A percentile compares a stretch with the other conserved stretches of the same genome.
These are phyloP conservation scores for Coemansia asiatica DNA, from an alignment of 192 early-diverging fungal genomes.

Conservation along the genomic window DNA sequence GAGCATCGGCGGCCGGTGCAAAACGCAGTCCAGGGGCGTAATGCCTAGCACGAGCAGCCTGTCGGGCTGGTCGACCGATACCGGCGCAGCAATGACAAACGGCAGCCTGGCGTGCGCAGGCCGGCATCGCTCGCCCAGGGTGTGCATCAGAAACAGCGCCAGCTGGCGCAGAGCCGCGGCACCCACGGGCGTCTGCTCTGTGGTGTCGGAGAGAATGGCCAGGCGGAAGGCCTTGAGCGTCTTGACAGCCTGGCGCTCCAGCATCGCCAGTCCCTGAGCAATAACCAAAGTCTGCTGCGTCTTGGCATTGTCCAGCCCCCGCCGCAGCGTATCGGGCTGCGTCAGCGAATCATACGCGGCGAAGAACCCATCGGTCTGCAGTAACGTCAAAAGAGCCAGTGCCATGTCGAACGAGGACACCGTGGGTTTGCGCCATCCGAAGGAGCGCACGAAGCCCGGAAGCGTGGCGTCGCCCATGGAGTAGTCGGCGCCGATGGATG, in stretches of 20 bases:
- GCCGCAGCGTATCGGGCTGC: conserved; percentile 33
- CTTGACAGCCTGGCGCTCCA: conserved; percentile 78
- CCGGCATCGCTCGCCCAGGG: conserved; percentile 39
- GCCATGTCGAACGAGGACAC: conserved; percentile 82
- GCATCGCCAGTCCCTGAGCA: conserved; percentile 72
- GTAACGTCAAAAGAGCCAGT: conserved; percentile 72
- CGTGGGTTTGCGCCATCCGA: conserved; percentile 64
- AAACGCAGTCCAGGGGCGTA: conserved; percentile 38
- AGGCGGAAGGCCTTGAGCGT: conserved; percentile 74
- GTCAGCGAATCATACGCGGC: conserved; percentile 83
- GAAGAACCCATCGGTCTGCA: conserved; percentile 73
- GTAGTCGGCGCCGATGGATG: conserved; percentile 71
- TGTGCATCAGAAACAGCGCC: conserved; percentile 81
- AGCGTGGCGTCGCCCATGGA: conserved; percentile 76
- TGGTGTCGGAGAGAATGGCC: conserved; percentile 65
- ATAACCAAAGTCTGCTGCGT: conserved; percentile 75
- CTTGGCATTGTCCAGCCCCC: conserved; percentile 74
- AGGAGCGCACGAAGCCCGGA: conserved; percentile 75
- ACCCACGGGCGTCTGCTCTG: conserved; percentile 16
- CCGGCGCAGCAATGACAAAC: conserved; percentile 75
- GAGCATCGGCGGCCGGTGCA: conserved; percentile 32
- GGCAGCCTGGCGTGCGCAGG: conserved; percentile 56
- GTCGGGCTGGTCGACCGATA: conserved; percentile 45
- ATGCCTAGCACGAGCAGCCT: conserved; percentile 73
- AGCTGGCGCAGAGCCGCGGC: conserved; percentile 64